Evolutionary conservation across 2,329 filamentous ascomycete species (phyloP).

Genomic region (Alternaria sp.): DNA sequence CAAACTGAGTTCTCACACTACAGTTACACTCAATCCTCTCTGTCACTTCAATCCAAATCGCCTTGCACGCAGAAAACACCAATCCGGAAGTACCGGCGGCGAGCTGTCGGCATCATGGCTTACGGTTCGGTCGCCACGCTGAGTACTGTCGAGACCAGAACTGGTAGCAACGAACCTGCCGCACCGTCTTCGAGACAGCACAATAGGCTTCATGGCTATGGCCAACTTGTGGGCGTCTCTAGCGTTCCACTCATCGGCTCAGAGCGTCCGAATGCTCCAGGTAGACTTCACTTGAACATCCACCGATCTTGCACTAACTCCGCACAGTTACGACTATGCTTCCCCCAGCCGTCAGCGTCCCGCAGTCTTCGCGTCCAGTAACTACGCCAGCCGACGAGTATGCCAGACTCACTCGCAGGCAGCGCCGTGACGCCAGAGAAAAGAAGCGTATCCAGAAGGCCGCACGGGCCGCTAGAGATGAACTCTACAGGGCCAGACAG

Average conservation of each 20-base stretch:
- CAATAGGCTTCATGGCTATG: background rate
- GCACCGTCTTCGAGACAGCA: background rate
- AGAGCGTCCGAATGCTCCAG: background rate
- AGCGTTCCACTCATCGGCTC: background rate
- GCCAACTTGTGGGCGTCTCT: background rate
- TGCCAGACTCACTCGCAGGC: background rate
- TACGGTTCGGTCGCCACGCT: background rate
- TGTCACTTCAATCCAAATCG: background rate
- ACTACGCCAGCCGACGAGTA: background rate
- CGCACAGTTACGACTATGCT: background rate
- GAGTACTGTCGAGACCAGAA: background rate
- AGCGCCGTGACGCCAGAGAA: background rate
- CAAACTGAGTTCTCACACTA: background rate
- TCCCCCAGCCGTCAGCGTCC: background rate
- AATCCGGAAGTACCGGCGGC: background rate
- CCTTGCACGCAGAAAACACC: background rate
- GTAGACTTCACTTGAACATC: too few relatives aligned
- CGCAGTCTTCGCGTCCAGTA: background rate
- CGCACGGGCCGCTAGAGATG: background rate
- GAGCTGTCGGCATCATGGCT: background rate
- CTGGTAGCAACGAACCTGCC: too few relatives aligned
- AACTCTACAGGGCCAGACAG: background rate
- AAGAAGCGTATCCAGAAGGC: background rate
- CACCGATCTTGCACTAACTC: background rate
- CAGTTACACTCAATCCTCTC: background rate